Conservation (phyloP, 148 eudicot species). For the Rhododendron henanense region DNA sequence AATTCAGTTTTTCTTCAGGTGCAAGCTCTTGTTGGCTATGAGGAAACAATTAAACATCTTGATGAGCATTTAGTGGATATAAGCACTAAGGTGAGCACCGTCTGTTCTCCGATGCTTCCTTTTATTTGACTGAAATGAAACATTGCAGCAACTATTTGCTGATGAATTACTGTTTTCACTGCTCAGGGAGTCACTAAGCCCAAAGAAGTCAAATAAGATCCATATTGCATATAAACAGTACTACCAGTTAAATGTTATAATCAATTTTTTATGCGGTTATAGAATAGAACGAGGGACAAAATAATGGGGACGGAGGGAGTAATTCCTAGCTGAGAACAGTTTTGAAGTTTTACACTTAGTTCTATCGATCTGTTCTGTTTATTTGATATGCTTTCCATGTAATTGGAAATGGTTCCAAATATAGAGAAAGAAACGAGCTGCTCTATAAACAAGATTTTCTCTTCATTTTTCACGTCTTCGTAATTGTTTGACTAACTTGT, state of each 20-base stretch:
- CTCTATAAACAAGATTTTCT: too few species aligned
- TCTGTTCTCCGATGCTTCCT: neutral
- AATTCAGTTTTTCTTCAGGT: conserved; percentile 38
- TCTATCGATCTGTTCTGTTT: neutral
- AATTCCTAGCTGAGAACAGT: neutral
- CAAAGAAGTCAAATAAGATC: conserved; percentile 46
- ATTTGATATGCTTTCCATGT: neutral
- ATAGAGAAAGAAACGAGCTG: neutral
- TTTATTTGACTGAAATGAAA: neutral
- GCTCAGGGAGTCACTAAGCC: conserved; percentile 77
- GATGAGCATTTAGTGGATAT: conserved; percentile 70
- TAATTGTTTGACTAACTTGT: too few species aligned
- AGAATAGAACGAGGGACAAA: too few species aligned
- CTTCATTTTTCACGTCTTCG: too few species aligned
- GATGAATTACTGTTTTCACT: neutral
- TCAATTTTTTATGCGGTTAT: too few species aligned
- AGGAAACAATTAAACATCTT: conserved; percentile 56
- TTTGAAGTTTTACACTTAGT: neutral
- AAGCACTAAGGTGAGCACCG: conserved; percentile 56
- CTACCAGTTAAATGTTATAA: too few species aligned
- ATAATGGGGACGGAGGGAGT: too few species aligned
- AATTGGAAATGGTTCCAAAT: neutral
- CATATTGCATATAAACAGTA: too few species aligned
- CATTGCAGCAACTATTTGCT: neutral
- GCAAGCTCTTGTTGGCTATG: conserved; percentile 91